phyloP scores from a whole-genome alignment of 768 basidiomycete species.

The Leucogyrophana mollusca region DNA sequence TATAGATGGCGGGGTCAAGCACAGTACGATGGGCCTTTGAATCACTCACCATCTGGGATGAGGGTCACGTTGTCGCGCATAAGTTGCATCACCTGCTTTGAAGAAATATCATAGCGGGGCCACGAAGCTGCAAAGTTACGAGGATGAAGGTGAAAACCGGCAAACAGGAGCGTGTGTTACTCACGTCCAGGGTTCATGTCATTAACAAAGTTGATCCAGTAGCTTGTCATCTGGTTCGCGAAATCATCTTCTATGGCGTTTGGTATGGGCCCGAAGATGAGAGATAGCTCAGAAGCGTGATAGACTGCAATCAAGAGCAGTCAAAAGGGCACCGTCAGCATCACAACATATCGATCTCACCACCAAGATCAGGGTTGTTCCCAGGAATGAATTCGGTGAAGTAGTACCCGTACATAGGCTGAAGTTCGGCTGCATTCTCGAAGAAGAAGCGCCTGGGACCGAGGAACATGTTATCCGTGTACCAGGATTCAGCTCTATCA shows the following conservation, averaged over 20 bases:
- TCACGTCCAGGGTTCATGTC: slow-evolving; percentile 56
- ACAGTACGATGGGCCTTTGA: not conserved
- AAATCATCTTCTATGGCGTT: slow-evolving; percentile 43
- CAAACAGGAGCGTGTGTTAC: slow-evolving; percentile 13
- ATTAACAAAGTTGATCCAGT: slow-evolving; percentile 56
- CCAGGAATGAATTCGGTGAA: slow-evolving; percentile 61
- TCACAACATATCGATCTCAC: slow-evolving; percentile 28
- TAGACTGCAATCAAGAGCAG: slow-evolving; percentile 31
- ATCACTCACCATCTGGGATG: slow-evolving; percentile 46
- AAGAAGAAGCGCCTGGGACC: slow-evolving; percentile 50
- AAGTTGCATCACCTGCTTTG: slow-evolving; percentile 45
- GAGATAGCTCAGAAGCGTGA: slow-evolving; percentile 47
- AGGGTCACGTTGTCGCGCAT: slow-evolving; percentile 51
- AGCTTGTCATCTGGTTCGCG: slow-evolving; percentile 46
- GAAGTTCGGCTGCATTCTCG: slow-evolving; percentile 42
- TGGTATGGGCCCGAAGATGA: slow-evolving; percentile 50
- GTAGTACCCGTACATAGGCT: slow-evolving; percentile 53
- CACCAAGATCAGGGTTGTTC: slow-evolving; percentile 44
- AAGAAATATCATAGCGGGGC: slow-evolving; percentile 39
- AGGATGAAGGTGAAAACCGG: not conserved
- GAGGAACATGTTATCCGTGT: slow-evolving; percentile 58
- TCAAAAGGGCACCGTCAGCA: not conserved
- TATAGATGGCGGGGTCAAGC: too few relatives aligned
- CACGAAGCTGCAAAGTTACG: slow-evolving; percentile 36
- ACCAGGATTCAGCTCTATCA: slow-evolving; percentile 56